A percentile compares a stretch with the other conserved stretches of the same genome.
phyloP scores from a whole-genome alignment of 768 basidiomycete species.

The Jaapia argillacea region DNA sequence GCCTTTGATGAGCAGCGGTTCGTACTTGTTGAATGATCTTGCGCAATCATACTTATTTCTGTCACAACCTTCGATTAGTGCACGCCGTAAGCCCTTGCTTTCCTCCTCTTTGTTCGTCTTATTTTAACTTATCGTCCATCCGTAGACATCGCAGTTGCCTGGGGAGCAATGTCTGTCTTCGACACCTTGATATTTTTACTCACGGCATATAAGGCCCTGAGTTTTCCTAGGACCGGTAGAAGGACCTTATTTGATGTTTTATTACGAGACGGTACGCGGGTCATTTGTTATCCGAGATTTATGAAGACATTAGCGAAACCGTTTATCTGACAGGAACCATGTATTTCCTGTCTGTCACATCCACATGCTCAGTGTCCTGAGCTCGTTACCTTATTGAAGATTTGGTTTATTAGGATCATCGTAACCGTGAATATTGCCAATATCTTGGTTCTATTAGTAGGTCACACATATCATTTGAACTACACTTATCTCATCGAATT shows the following conservation, averaged over 20 bases:
- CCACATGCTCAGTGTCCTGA: no score
- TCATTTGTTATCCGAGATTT: background rate
- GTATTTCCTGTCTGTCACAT: no score
- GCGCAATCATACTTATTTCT: slow-evolving; percentile 5
- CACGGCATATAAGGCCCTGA: slow-evolving; percentile 30
- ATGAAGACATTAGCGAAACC: no score
- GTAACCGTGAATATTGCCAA: no score
- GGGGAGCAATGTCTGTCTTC: slow-evolving; percentile 30
- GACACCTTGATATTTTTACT: slow-evolving; percentile 29
- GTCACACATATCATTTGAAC: no score
- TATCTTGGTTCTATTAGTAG: no score
- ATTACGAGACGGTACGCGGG: slow-evolving; percentile 28
- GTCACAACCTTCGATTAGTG: background rate
- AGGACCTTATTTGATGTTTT: slow-evolving; percentile 22
- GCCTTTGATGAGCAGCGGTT: background rate
- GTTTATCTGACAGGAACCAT: no score
- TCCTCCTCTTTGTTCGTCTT: slow-evolving; percentile 7
- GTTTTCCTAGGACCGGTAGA: slow-evolving; percentile 11
- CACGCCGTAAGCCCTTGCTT: slow-evolving; percentile 3
- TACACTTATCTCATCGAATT: no score
- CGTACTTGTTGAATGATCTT: background rate
- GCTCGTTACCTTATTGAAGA: no score
- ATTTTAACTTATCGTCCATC: background rate
- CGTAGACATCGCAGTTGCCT: slow-evolving; percentile 20
- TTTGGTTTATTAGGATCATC: no score